Base-by-base conservation (phyloP, 768 basidiomycete species). In the Mycena galericulata region DNA sequence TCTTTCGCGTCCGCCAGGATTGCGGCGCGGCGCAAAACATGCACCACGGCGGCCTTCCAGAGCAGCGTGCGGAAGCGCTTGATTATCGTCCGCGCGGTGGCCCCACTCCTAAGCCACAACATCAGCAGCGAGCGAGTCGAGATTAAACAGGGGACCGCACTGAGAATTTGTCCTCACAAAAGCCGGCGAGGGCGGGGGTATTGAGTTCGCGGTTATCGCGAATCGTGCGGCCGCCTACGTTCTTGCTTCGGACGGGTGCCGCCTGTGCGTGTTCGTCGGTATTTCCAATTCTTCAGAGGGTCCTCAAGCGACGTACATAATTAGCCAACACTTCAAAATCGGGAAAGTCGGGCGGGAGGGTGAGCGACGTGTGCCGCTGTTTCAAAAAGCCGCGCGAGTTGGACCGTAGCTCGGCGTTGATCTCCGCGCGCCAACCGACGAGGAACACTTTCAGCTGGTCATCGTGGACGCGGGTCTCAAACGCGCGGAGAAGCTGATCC, bases 1-100 rank as follows among this genome's bases (percentile, higher is more conserved):
- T 80, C 79, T 62, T 71, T 76, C 41, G 74, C 76, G 58, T 87
- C 85, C n/a, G 69, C 68, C 45, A 86, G 78, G 20, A 90, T 53
- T 17, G 86, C 83, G 29, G 78, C 80, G 12, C 87, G 84, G 32
- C 90, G 82, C 22, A 93, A 77, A 17, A 87, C 81, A 58, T 89
- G 84, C 61, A 90, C 84, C 7, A 90, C 81, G 4, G 88, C 85
- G 3, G 86, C 83, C 1, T 85, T 84, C 88, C 92, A 94, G 5
- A 92, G 78, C 9, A 90, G 83, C 11, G 83, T 88, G 68, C 90
- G 81, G 75, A 94, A 92, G 27, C 89, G 86, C 65, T 89, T 89
- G 56, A 89, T 80, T 49, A 94, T 89, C 17, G 84, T n/a, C 79
- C 20, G 87, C 85, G 70, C 81, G 86, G 24, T 88, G 85, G 0